Base-by-base conservation (phyloP, 345 rosid species). In the Eucalyptus sp. region DNA sequence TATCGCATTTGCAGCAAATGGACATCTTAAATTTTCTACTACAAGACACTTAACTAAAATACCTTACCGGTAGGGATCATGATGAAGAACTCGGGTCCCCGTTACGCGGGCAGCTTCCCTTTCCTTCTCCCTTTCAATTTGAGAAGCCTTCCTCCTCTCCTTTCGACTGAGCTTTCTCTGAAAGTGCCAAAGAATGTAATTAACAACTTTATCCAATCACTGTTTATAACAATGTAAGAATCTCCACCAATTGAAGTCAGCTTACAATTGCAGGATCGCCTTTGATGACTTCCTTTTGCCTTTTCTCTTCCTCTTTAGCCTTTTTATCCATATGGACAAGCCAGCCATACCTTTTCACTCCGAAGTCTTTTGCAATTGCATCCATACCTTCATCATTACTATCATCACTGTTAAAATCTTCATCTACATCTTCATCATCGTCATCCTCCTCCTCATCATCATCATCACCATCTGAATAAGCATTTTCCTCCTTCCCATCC, bases 251-350 rank as follows among this genome's bases (percentile, higher is more conserved):
- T 87, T 31, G 46, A 48, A 20, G 87, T 18, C 87, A 88, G 95
- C 99, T 96, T 94, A 98, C 99, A 91, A 96, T 94, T 83, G 99
- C 95, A 92, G 99, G 99, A 92, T 98, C 99, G 41, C 99, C 99
- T 93, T 98, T 97, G 90, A 96, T 97, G 37, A 96, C 96, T 94
- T 97, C 99, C 91, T 98, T 98, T 80, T 97, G 99, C 92, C 96
- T 94, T 91, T 92, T 95, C 91, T 95, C 99, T 91, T 98, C 99
- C 93, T 96, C 99, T 91, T 97, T 98, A 8, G 97, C 95, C 62
- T 94, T 98, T 92, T 97, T 96, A 88, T 98, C 99, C 99, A 95
- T 97, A 88, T 95, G 97, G 92, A 97, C 99, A 86, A 98, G 99
- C 99, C 99, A 98, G 37, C 99, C 99, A 92, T 93, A 98, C 90